phyloP scores from a whole-genome alignment of 331 rosid species.

The Saraca asoca region DNA sequence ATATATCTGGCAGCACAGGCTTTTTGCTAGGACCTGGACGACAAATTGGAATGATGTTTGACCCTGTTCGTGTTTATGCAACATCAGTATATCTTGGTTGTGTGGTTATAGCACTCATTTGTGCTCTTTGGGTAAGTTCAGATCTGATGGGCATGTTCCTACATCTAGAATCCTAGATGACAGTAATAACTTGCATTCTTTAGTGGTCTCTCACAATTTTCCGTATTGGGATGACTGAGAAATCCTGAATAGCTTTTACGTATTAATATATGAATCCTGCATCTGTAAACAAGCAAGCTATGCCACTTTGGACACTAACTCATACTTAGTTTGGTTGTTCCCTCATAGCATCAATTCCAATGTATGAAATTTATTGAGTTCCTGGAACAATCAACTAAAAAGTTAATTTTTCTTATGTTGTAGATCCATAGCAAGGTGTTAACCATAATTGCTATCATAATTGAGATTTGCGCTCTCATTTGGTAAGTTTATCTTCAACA shows the following conservation, averaged over 20 bases:
- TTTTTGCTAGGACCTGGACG: conserved; percentile 79
- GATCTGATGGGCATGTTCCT: conserved; percentile 14
- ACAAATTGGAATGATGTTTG: conserved; percentile 87
- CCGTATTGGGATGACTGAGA: conserved; percentile 5
- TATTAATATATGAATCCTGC: background rate
- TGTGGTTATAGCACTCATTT: conserved; percentile 78
- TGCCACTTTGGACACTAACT: too few species aligned
- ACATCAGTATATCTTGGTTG: conserved; percentile 85
- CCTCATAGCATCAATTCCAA: background rate
- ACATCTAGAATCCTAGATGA: background rate
- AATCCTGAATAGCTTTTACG: conserved; percentile 6
- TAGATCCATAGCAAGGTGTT: conserved; percentile 82
- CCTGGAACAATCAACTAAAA: background rate
- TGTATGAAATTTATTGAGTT: background rate
- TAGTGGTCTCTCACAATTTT: conserved; percentile 1
- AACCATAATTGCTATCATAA: conserved; percentile 72
- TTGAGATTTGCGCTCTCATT: conserved; percentile 81
- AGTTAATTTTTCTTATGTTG: conserved; percentile 29
- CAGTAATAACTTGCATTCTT: background rate
- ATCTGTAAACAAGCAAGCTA: background rate
- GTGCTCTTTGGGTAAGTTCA: conserved; percentile 78
- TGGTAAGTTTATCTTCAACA: conserved; percentile 58
- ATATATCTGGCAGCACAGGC: conserved; percentile 79
- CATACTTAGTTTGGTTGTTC: background rate
- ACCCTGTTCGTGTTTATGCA: conserved; percentile 72